Base-by-base conservation (phyloP, 2,329 filamentous ascomycete species). In the Cladosporium sp. region DNA sequence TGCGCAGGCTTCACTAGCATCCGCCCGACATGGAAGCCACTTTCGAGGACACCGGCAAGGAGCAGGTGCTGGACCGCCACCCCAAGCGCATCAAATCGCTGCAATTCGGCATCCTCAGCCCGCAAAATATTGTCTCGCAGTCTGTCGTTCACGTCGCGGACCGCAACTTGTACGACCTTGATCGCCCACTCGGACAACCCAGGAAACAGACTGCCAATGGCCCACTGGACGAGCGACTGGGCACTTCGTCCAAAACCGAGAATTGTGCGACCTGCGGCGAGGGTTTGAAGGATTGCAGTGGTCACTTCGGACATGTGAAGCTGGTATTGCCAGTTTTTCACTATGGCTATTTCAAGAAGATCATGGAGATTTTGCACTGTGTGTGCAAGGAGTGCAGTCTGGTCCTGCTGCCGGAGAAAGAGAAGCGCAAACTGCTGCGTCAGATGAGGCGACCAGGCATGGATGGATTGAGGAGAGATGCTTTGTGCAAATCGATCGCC, bases 81-180 rank as follows among this genome's bases (percentile, higher is more conserved):
- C 93, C 93, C 36, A 96, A 96, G 80, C 88, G 90, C 70, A 95
- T 97, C 79, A 92, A 88, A 73, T 88, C 92, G 71, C 84, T 97
- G 73, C 92, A 96, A 72, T 97, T 97, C 75, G 93, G 93, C 70
- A 90, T 97, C 63, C 85, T 96, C 87, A 92, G 78, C 67, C 83
- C 69, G 58, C 89, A 96, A 72, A 91, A 97, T 70, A 96, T 97
- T 66, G 89, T 96, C 66, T 95, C 93, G 71, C 94, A 99, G 76
- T 92, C 89, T 63, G 92, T 97, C 59, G 84, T 97, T 65, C 92
- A 97, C 75, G 88, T 99, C 59, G 95, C 90, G n/a, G 90, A 97
- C 73, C 86, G 92, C 68, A 87, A 92, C 73, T 86, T 97, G 62
- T 99, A 96, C 80, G 92, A 99, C 73, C 84, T 96, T 66, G 87